Evolutionary conservation across 257 asterid genomes (phyloP), one percentile per base, ranked within the genome.

Genomic region (Voacanga thouarsii): DNA sequence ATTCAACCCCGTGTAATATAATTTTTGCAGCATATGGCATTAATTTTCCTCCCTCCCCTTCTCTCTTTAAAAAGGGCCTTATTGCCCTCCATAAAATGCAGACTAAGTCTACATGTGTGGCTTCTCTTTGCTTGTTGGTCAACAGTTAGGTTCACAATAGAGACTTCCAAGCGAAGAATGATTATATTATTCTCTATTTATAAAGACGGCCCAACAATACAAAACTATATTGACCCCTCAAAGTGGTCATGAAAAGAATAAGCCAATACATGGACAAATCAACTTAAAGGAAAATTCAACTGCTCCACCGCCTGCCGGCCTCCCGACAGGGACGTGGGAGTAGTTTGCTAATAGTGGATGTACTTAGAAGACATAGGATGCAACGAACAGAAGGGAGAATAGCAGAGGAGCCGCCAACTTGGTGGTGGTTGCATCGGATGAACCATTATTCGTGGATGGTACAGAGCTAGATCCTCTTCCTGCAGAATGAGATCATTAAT

Each of bases 391-490:
- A 63, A 87, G 77, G 83, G 75, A 81, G 80, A 87, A 77, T 59
- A 85, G 26, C 26, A 87, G 74, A 57, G 90, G 87, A n/a, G 82
- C 80, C 26, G 86, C 82, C 74, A 79, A 15, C 53, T 85, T 85
- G 70, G 56, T 67, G 9, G 90, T 83, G 72, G 79, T 75, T 75
- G 86, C 87, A 61, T 81, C 84, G 1, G 80, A 82, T 5, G 88
- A 77, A 50, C 87, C 86, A 33, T 55, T 75, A 26, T 77, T 71
- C 9, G 88, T 64, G 57, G 89, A 78, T 68, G 87, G 88, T 24
- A 83, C 74, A 28, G 82, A 26, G 43, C 81, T 79, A 2, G 84
- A 18, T 70, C 86, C 89, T 16, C 87, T 63, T 44, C 86, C 88
- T 85, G 81, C 72, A 56, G 1, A 30, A 72, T 44, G n/a, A 44